Evolutionary conservation across 2,329 filamentous ascomycete species (phyloP).

Genomic region (Hymenotorrendiella dingleyae): DNA sequence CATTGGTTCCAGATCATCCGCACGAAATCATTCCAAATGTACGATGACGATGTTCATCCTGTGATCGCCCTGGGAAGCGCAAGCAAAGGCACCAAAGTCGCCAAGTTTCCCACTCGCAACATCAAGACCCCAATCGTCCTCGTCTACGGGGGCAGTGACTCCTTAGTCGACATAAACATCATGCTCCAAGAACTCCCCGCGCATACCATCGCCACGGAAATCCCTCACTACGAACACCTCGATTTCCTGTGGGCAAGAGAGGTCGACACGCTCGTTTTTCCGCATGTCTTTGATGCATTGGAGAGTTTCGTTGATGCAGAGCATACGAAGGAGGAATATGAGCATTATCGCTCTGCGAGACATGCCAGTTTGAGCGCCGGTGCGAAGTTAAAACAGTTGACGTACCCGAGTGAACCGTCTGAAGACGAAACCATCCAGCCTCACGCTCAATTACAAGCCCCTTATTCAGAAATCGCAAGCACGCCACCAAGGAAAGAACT

Average conservation of each 20-base stretch:
- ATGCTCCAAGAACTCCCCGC: conserved; percentile 86
- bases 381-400: conserved; percentile 7
- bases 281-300: conserved; percentile 79
- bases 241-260: conserved; percentile 94
- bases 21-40: conserved; percentile 96
- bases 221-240: conserved; percentile 91
- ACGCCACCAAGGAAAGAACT: conserved; percentile 5
- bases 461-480: conserved; percentile 15
- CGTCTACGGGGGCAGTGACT: conserved; percentile 90
- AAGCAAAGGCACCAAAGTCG: conserved; percentile 89
- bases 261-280: conserved; percentile 78
- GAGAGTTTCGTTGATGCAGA: conserved; percentile 60
- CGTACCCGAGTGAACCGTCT: conserved; percentile 19
- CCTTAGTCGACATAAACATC: conserved; percentile 83
- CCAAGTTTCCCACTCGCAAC: conserved; percentile 92
- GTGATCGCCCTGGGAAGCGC: conserved; percentile 64
- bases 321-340: conserved; percentile 55
- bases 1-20: conserved; percentile 99
- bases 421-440: conserved; percentile 20
- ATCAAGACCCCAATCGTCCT: conserved; percentile 94
- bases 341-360: conserved; percentile 39
- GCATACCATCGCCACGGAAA: conserved; percentile 78
- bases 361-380: conserved; percentile 21
- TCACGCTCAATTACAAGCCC: conserved; percentile 3
- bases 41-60: conserved; percentile 85